phyloP scores from a whole-genome alignment of 352 stramenopile species.

The Globisporangium nagaii region DNA sequence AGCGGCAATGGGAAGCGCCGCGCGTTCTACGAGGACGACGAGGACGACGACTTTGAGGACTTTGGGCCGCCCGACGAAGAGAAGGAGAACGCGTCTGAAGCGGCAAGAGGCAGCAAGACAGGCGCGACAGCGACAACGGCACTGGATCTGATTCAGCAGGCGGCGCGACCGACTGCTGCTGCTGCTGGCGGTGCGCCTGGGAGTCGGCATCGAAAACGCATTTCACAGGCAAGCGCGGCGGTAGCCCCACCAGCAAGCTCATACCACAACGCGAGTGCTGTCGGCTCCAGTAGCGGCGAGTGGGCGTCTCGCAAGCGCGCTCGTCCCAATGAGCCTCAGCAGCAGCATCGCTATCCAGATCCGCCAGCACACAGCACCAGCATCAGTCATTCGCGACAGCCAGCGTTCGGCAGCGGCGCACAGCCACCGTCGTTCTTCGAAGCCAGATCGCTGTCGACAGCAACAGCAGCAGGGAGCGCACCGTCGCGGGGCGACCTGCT shows the following conservation, averaged over 20 bases:
- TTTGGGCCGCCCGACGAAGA: neutral
- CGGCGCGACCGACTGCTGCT: constrained; percentile 2
- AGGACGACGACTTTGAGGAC: constrained; percentile 23
- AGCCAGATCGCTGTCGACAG: constrained; percentile 6
- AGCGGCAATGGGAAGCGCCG: neutral
- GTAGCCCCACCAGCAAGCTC: neutral
- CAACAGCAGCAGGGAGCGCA: neutral
- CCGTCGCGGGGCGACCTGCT: constrained; percentile 26
- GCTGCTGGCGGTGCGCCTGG: neutral
- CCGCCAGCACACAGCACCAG: neutral
- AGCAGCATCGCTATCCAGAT: neutral
- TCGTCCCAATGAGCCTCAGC: neutral
- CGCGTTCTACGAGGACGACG: constrained; percentile 58
- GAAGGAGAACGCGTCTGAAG: neutral
- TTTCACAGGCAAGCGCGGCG: neutral
- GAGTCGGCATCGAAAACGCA: constrained; percentile 10
- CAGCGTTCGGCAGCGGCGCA: neutral
- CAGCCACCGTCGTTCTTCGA: too few species aligned
- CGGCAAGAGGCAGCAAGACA: constrained; percentile 6
- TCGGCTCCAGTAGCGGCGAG: too few species aligned
- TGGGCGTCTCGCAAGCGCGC: constrained; percentile 5
- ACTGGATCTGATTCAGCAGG: constrained; percentile 40
- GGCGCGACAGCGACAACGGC: constrained; percentile 15
- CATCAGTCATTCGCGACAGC: neutral
- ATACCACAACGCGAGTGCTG: neutral